A percentile compares a stretch with the other conserved stretches of the same genome.
Evolutionary conservation across 192 early-diverging fungal genomes (phyloP).

Genomic region (Coemansia sp.): DNA sequence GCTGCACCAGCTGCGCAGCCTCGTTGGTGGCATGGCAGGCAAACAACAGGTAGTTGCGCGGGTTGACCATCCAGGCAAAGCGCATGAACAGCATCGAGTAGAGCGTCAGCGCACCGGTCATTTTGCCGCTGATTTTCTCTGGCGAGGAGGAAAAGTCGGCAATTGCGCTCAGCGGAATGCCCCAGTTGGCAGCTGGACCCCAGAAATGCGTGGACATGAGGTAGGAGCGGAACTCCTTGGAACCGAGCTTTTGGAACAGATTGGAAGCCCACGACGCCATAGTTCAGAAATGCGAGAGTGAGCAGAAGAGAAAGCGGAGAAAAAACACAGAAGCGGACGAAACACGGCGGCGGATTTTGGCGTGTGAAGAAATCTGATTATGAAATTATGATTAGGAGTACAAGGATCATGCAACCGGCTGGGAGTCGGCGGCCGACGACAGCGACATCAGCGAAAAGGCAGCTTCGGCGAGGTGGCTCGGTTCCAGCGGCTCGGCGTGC

Average conservation of each 20-base stretch:
- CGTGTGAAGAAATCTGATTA: too few species aligned
- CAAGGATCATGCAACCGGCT: conserved; percentile 3
- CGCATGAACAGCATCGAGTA: conserved; percentile 94
- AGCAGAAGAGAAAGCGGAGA: neutral
- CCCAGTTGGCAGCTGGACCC: conserved; percentile 79
- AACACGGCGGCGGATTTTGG: too few species aligned
- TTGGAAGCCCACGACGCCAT: conserved; percentile 49
- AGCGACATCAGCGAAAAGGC: conserved; percentile 52
- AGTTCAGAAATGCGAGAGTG: neutral
- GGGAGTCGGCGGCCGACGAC: conserved; percentile 11
- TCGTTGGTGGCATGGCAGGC: conserved; percentile 93
- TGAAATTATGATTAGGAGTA: neutral
- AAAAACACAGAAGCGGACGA: conserved; percentile 4
- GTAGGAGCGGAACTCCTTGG: conserved; percentile 66
- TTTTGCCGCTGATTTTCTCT: conserved; percentile 88
- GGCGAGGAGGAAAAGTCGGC: conserved; percentile 87
- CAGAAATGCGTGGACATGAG: conserved; percentile 60
- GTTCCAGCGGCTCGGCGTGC: neutral
- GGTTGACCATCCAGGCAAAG: conserved; percentile 89
- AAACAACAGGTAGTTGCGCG: conserved; percentile 87
- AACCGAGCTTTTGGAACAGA: conserved; percentile 53
- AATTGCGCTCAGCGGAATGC: conserved; percentile 92
- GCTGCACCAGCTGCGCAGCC: conserved; percentile 81
- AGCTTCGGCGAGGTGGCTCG: conserved; percentile 22
- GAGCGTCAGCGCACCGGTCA: conserved; percentile 84